A percentile compares a stretch with the other conserved stretches of the same genome.
Evolutionary conservation across 2,329 filamentous ascomycete genomes (phyloP).

Genomic region (Ophiocordyceps camponoti-leonardi): DNA sequence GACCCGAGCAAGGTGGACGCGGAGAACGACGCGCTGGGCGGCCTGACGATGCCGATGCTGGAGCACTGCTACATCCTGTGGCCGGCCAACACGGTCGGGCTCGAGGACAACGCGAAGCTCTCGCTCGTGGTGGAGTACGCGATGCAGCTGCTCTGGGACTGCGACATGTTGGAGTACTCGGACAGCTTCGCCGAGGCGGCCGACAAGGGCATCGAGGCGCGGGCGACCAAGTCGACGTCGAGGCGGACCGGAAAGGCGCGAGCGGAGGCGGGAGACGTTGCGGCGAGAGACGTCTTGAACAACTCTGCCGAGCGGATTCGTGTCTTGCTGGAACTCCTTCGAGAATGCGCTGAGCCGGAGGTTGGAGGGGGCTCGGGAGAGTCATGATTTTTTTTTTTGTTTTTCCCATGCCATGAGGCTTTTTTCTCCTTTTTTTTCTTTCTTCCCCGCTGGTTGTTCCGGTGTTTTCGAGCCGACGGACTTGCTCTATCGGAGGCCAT

Average conservation of each 20-base stretch:
- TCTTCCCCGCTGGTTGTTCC: too few species aligned
- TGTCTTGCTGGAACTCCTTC: slow-evolving; percentile 19
- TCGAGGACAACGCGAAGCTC: slow-evolving; percentile 56
- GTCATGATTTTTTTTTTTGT: too few species aligned
- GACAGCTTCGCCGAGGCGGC: slow-evolving; percentile 20
- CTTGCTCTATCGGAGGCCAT: too few species aligned
- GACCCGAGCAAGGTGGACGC: slow-evolving; percentile 22
- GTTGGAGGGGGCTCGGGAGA: not conserved
- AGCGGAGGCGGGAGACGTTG: slow-evolving; percentile 17
- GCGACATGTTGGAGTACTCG: slow-evolving; percentile 17
- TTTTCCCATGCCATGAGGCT: not conserved
- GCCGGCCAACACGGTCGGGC: slow-evolving; percentile 40
- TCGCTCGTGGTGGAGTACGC: slow-evolving; percentile 51
- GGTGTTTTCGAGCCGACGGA: too few species aligned
- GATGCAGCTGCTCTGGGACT: slow-evolving; percentile 32
- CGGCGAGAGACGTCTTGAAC: slow-evolving; percentile 25
- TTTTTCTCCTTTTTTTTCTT: not conserved
- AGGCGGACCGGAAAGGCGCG: slow-evolving; percentile 18
- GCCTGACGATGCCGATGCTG: slow-evolving; percentile 27
- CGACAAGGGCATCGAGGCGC: slow-evolving; percentile 28
- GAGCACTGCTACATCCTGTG: slow-evolving; percentile 46
- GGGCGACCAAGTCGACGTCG: slow-evolving; percentile 27
- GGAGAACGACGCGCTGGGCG: slow-evolving; percentile 17
- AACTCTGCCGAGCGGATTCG: slow-evolving; percentile 26
- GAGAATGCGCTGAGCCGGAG: slow-evolving; percentile 3